Evolutionary conservation across 208 protist genomes (phyloP).

Genomic region (Crithidia mellificae): DNA sequence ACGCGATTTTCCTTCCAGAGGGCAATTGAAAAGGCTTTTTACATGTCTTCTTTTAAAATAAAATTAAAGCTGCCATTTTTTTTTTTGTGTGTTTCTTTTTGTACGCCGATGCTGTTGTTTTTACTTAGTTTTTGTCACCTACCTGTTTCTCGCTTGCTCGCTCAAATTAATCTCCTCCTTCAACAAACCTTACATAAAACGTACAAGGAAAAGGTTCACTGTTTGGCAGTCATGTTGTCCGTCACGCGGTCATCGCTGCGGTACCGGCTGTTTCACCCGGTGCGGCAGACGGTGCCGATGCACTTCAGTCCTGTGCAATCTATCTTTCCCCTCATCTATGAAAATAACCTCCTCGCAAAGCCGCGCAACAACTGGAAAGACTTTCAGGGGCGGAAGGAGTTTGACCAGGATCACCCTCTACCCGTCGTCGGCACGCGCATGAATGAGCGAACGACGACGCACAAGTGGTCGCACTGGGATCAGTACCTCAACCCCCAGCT

Average conservation of each 20-base stretch:
- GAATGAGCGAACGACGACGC: conserved; percentile 73
- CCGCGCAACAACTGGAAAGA: conserved; percentile 83
- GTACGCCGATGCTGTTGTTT: too few species aligned
- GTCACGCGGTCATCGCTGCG: conserved; percentile 25
- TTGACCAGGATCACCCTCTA: conserved; percentile 84
- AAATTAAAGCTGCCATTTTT: too few species aligned
- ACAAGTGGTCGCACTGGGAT: conserved; percentile 88
- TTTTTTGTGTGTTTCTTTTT: too few species aligned
- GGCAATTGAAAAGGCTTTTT: too few species aligned
- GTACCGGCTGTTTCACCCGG: conserved; percentile 74
- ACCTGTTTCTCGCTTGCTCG: too few species aligned
- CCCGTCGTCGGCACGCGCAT: conserved; percentile 80
- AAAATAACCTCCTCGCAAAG: conserved; percentile 85
- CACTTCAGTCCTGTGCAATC: conserved; percentile 78
- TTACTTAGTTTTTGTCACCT: too few species aligned
- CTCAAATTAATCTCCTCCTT: too few species aligned
- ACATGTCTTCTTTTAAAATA: too few species aligned
- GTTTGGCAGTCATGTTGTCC: conserved; percentile 21
- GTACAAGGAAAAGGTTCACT: background rate
- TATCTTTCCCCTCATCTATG: conserved; percentile 90
- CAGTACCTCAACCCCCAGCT: conserved; percentile 87
- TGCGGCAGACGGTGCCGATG: conserved; percentile 67
- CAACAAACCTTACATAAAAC: background rate
- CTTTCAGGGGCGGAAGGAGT: conserved; percentile 73
- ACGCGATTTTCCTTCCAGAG: too few species aligned